Conservation (phyloP, 75 land plant genomes). For the Selaginella moellendorffii region DNA sequence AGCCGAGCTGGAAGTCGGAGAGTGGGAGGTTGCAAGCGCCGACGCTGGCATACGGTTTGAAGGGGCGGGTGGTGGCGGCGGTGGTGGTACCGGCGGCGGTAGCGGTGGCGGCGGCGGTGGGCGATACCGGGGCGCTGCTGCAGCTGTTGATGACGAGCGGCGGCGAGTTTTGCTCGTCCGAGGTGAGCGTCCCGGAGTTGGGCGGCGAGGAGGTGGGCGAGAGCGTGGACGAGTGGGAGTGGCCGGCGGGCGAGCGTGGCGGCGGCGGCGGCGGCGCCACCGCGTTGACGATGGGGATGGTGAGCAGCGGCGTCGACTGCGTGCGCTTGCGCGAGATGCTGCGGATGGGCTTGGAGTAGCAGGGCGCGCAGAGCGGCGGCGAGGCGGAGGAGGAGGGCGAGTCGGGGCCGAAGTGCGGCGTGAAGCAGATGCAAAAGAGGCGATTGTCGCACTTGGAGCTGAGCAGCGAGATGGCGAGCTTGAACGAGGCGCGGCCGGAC, state of each 20-base stretch:
- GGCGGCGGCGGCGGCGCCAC: not conserved
- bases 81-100: constrained; percentile 17
- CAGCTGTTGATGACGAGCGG: constrained; percentile 13
- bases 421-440: constrained; percentile 28
- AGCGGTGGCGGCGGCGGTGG: constrained; percentile 17
- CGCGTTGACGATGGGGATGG: constrained; percentile 2
- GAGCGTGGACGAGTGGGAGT: constrained; percentile 10
- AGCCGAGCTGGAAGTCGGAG: constrained; percentile 19
- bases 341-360: constrained; percentile 30
- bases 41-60: constrained; percentile 18
- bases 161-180: constrained; percentile 5
- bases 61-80: constrained; percentile 12
- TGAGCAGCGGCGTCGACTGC: constrained; percentile 8
- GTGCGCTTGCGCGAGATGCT: constrained; percentile 30
- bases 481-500: constrained; percentile 25
- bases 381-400: constrained; percentile 11
- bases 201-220: constrained; percentile 12
- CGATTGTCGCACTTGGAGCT: constrained; percentile 30
- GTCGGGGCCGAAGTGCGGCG: constrained; percentile 20
- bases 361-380: constrained; percentile 13
- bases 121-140: constrained; percentile 11
- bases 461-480: constrained; percentile 28
- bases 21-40: constrained; percentile 22
- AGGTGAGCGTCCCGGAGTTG: constrained; percentile 6
- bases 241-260: not conserved